Base-by-base conservation (phyloP, 2,329 filamentous ascomycete genomes). In the Epichloe gansuensis region DNA sequence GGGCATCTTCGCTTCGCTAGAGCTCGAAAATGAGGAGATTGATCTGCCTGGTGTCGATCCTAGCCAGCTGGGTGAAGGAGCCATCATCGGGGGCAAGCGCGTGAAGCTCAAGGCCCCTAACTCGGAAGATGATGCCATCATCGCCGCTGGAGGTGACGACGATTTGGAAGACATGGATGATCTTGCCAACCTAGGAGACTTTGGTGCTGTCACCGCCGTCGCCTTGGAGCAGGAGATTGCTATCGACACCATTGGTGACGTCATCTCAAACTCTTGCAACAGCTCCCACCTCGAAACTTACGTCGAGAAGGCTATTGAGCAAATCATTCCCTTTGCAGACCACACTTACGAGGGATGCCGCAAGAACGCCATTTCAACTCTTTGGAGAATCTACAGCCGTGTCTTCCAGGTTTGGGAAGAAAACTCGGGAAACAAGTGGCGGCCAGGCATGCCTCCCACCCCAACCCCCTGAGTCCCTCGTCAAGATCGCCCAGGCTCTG, bases 221-320 rank as follows among this genome's bases (percentile, higher is more conserved):
- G 89, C 91, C 25, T 81, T 95, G 62, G 93, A 97, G 77, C 96
- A 97, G 72, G 93, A 98, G 71, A 94, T 97, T 61, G 91, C 93
- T 39, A 82, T 95, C 45, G 93, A 98, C 69, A 91, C 96, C 5
- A 80, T 96, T 38, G 93, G 91, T 58, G 93, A 98, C 65, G 82
- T 98, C 56, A 85, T 97, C 63, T 85, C 87, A 46, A 85, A 94
- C 73, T 88, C 88, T 47, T 90, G 88, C 68, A 80, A 81, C 63
- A 80, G 86, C 59, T 89, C 81, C 67, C 78, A 78, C 61, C 72
- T 81, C 53, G 72, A 94, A 59, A 83, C 88, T 5, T 95, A 91
- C 69, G 86, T 96, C 57, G 85, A 95, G 73, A 86, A 88, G 75
- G 89, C 89, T 7, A 81, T 98, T 56, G 85, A 89, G 69, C 83